Base-by-base conservation (phyloP, 345 rosid genomes). In the Lepidium didymum region DNA sequence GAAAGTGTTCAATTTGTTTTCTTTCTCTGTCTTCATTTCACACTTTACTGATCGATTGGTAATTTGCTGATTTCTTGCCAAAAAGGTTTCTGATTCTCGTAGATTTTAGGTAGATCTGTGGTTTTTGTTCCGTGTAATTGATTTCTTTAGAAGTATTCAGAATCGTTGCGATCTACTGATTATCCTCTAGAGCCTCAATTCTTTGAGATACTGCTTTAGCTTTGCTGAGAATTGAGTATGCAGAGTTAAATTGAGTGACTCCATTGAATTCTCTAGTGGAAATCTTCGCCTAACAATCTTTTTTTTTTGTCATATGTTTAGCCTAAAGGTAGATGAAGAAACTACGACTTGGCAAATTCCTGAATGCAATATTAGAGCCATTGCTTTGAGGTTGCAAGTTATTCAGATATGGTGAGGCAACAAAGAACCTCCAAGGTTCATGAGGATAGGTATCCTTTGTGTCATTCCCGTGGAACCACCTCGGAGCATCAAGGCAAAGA, bases 401-500 rank as follows among this genome's bases (percentile, higher is more conserved):
- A 16, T 35, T 66, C 27, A 2, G 63, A 1, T 58, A 73, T 58
- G 55, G 34, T 59, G 68, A 78, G 70, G 41, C 74, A 57, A 47
- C 83, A 68, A 61, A 74, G 70, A 50, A 55, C 41, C 70, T 80
- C 80, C 9, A 84, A 59, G 69, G 56, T 55, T 27, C 76, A 57
- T 70, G 81, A 79, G 75, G 86, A 86, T 66, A 72, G 75, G 56
- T 49, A 23, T 42, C 64, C 27, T 2, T 71, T 23, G 5, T 62
- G 14, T 62, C 49, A 68, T 14, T 27, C 73, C 8, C 49, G 25
- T 47, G 34, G 59, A 47, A 16, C 19, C 58, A 16, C 19, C 58
- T 25, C 60, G 27, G 81, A 72, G 74, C 73, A 65, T 61, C 78
- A 52, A 54, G 87, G 49, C 8, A 79, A 81, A 54, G 96, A 86